phyloP scores from a whole-genome alignment of 352 stramenopile genomes.

The Halophytophthora polymorphica region DNA sequence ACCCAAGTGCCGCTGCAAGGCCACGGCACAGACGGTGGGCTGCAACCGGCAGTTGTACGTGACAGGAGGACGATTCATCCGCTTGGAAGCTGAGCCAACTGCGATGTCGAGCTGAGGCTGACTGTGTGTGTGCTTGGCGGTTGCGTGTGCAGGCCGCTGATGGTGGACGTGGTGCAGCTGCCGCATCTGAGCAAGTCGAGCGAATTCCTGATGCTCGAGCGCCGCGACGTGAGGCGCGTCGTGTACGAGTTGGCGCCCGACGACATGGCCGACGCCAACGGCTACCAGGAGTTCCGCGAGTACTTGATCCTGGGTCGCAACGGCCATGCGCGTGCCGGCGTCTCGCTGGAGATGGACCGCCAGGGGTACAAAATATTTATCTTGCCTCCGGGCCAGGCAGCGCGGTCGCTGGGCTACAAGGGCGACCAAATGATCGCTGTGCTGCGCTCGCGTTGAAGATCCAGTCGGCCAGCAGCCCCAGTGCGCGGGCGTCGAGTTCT shows the following conservation, averaged over 20 bases:
- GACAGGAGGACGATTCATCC: constrained; percentile 9
- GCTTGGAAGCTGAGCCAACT: neutral
- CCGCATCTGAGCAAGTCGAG: constrained; percentile 47
- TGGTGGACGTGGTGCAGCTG: constrained; percentile 56
- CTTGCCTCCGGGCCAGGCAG: constrained; percentile 49
- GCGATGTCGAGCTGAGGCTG: neutral
- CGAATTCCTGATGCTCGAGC: constrained; percentile 64
- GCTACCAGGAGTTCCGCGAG: constrained; percentile 53
- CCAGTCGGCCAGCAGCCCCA: no score
- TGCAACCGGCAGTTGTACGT: constrained; percentile 6
- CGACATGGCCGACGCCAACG: constrained; percentile 29
- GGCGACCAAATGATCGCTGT: constrained; percentile 58
- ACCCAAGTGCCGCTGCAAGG: constrained; percentile 48
- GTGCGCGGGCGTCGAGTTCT: no score
- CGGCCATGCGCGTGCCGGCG: constrained; percentile 35
- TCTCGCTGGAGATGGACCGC: constrained; percentile 52
- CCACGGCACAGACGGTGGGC: constrained; percentile 26
- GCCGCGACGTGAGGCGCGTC: constrained; percentile 33
- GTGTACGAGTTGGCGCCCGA: constrained; percentile 63
- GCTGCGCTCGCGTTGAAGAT: constrained; percentile 35
- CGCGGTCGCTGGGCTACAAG: constrained; percentile 58
- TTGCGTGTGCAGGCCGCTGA: constrained; percentile 31
- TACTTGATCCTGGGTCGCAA: constrained; percentile 52
- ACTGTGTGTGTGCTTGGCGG: constrained; percentile 1
- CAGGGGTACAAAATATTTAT: constrained; percentile 75